phyloP scores from a whole-genome alignment of 108 stramenopile genomes.

The Fragilaria radians region DNA sequence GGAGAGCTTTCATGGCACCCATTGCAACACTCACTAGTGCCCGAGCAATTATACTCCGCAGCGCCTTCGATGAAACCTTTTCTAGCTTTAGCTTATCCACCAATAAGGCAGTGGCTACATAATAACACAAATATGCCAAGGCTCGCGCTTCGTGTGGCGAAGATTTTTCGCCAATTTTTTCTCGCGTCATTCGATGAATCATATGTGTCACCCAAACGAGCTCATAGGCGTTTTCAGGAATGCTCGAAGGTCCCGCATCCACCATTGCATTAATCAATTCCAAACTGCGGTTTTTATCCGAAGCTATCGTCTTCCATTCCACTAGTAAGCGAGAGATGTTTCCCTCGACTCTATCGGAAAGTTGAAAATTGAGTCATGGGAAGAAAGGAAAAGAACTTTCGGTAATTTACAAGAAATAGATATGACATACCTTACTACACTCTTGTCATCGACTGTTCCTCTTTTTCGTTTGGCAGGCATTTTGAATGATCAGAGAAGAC shows the following conservation, averaged over 20 bases:
- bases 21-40: conserved; percentile 20
- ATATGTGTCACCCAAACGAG: conserved; percentile 22
- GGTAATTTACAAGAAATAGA: too few relatives aligned
- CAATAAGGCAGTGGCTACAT: conserved; percentile 16
- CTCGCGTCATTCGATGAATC: conserved; percentile 14
- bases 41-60: conserved; percentile 17
- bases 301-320: not conserved
- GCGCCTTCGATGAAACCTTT: not conserved
- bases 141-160: not conserved
- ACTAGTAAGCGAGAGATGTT: not conserved
- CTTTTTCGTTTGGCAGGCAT: too few relatives aligned
- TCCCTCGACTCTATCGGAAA: too few relatives aligned
- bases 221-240: conserved; percentile 15
- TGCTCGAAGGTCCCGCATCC: not conserved
- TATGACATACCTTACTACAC: too few relatives aligned
- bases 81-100: conserved; percentile 17
- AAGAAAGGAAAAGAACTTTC: too few relatives aligned
- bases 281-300: not conserved
- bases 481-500: too few relatives aligned
- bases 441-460: too few relatives aligned
- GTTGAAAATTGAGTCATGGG: too few relatives aligned
- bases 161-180: not conserved
- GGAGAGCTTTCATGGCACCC: conserved; percentile 8
- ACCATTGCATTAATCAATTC: not conserved
- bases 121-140: conserved; percentile 17